Evolutionary conservation across 768 basidiomycete species (phyloP).

Genomic region (Termitomyces sp.): DNA sequence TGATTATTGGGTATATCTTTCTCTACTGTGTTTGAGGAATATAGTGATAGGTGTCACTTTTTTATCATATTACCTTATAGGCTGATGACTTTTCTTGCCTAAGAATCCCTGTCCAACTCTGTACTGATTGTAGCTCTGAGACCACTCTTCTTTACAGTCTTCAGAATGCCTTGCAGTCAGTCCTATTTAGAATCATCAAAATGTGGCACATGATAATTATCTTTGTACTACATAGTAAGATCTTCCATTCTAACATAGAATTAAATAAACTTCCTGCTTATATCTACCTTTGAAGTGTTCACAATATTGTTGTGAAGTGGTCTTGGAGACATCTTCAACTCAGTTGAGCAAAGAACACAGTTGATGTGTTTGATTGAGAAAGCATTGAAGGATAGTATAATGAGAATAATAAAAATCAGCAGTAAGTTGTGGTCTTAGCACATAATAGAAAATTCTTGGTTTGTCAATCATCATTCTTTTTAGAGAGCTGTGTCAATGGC

Average conservation of each 20-base stretch:
- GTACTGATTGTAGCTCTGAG: slow-evolving; percentile 31
- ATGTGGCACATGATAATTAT: no score
- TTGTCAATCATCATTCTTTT: not conserved
- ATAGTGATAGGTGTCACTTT: slow-evolving; percentile 18
- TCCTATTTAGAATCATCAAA: not conserved
- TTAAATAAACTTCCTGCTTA: slow-evolving; percentile 25
- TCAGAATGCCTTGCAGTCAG: not conserved
- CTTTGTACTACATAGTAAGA: no score
- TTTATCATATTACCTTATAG: no score
- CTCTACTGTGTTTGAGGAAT: slow-evolving; percentile 22
- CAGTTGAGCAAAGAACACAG: slow-evolving; percentile 17
- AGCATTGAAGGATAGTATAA: not conserved
- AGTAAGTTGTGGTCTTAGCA: slow-evolving; percentile 19
- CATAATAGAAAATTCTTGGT: not conserved
- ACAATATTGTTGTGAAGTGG: slow-evolving; percentile 29
- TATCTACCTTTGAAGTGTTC: slow-evolving; percentile 23
- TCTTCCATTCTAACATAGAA: slow-evolving; percentile 6
- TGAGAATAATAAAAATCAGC: slow-evolving; percentile 17
- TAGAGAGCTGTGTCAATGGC: slow-evolving; percentile 16
- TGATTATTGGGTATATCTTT: slow-evolving; percentile 14
- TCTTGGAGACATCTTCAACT: slow-evolving; percentile 29
- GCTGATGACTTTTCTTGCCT: no score
- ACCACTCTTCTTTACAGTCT: slow-evolving; percentile 25
- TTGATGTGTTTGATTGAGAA: slow-evolving; percentile 18
- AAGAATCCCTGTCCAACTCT: slow-evolving; percentile 5